phyloP scores from a whole-genome alignment of 495 filamentous ascomycete species.

The Ramalina intermedia region DNA sequence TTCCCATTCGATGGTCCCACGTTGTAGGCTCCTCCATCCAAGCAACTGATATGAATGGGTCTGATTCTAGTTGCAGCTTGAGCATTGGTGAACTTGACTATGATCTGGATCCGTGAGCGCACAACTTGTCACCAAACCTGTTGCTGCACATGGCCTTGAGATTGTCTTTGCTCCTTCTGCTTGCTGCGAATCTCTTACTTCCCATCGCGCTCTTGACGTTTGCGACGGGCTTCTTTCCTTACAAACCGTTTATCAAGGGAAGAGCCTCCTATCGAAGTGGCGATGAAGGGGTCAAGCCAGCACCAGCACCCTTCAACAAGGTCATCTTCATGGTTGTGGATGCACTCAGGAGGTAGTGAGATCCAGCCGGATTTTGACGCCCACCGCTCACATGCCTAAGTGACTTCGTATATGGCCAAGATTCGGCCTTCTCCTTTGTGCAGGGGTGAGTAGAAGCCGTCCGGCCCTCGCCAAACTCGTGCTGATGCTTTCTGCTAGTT shows the following conservation, averaged over 20 bases:
- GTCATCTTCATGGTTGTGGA: slow-evolving; percentile 97
- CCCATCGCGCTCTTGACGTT: slow-evolving; percentile 68
- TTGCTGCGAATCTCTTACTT: slow-evolving; percentile 60
- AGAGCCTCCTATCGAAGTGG: slow-evolving; percentile 48
- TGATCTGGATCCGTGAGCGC: no score
- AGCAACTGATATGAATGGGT: no score
- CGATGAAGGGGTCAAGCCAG: slow-evolving; percentile 26
- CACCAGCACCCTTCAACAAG: slow-evolving; percentile 63
- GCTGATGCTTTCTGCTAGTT: slow-evolving; percentile 30
- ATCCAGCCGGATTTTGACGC: background rate
- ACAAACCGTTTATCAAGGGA: slow-evolving; percentile 83
- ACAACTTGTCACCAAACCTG: no score
- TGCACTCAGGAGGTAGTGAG: slow-evolving; percentile 67
- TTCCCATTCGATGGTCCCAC: no score
- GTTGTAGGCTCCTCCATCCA: no score
- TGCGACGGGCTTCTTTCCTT: slow-evolving; percentile 89
- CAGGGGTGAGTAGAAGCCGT: slow-evolving; percentile 47
- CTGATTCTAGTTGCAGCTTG: no score
- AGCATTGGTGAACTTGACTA: no score
- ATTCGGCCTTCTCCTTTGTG: slow-evolving; percentile 76
- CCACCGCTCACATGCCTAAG: slow-evolving; percentile 29
- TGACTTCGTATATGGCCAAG: slow-evolving; percentile 81
- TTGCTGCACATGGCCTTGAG: background rate
- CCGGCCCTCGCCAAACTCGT: background rate
- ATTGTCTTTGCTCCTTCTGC: slow-evolving; percentile 16